A percentile compares a stretch with the other conserved stretches of the same genome.
These are phyloP conservation scores for Colletotrichum liaoningense DNA, from an alignment of 2,329 filamentous ascomycete species.

Conservation along the genomic window DNA sequence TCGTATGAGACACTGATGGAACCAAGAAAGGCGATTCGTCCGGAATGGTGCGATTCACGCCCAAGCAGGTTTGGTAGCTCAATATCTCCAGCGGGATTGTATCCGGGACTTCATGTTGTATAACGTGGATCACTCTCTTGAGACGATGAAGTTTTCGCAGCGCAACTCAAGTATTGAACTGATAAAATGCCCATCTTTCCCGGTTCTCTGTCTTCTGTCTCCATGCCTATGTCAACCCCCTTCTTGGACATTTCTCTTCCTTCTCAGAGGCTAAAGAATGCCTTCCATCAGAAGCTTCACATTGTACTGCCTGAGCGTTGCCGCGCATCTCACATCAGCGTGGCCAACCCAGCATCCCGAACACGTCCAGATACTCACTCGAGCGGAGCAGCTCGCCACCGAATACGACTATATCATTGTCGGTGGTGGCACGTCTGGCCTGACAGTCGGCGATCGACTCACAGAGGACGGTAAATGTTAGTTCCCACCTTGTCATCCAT, in stretches of 20 bases:
- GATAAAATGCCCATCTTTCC: neutral
- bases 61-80: neutral
- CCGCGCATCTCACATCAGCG: slow-evolving; percentile 1
- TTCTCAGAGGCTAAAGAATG: neutral
- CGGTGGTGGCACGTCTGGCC: slow-evolving; percentile 56
- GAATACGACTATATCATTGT: slow-evolving; percentile 49
- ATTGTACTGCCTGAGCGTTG: neutral
- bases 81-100: neutral
- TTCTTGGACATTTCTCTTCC: no score
- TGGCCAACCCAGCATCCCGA: slow-evolving; percentile 28
- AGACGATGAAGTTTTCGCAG: no score
- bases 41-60: neutral
- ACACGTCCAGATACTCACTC: slow-evolving; percentile 23
- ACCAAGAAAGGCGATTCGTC: neutral
- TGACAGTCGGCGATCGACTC: slow-evolving; percentile 52
- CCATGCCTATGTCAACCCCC: neutral
- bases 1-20: neutral
- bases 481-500: neutral
- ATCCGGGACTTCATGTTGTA: neutral
- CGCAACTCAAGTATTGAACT: neutral
- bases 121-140: no score
- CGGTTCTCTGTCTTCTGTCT: neutral
- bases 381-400: slow-evolving; percentile 22
- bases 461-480: slow-evolving; percentile 49
- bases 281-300: slow-evolving; percentile 9